Conservation (phyloP, 352 stramenopile species). For the Plasmopara muralis region DNA sequence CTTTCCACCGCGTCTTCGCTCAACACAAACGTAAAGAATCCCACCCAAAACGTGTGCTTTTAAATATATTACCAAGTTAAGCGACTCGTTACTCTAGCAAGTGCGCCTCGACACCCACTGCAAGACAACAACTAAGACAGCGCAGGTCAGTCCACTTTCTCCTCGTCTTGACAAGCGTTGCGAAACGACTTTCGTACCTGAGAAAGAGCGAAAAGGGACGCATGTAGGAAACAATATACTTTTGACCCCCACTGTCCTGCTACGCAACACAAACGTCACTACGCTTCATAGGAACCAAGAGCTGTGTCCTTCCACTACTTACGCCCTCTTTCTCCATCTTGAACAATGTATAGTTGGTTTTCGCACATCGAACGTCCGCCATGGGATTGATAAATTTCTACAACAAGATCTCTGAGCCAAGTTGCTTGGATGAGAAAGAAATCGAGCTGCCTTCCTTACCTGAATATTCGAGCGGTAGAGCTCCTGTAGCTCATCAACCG, state of each 20-base stretch:
- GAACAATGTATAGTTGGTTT: constrained; percentile 61
- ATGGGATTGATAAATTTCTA: constrained; percentile 84
- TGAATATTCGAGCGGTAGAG: constrained; percentile 43
- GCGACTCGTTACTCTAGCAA: constrained; percentile 33
- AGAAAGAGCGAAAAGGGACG: constrained; percentile 72
- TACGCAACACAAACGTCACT: not conserved
- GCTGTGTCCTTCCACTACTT: not conserved
- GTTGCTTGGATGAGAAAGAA: not conserved
- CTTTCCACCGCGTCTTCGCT: constrained; percentile 21
- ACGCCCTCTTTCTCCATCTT: constrained; percentile 82
- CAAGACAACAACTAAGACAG: constrained; percentile 54
- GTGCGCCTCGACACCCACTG: constrained; percentile 57
- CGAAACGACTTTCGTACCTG: constrained; percentile 28
- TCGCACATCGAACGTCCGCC: constrained; percentile 54
- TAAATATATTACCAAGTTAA: too few relatives aligned
- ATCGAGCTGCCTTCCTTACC: constrained; percentile 10
- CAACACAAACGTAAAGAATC: too few relatives aligned
- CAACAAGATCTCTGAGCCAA: not conserved
- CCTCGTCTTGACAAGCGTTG: not conserved
- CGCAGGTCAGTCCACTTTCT: constrained; percentile 1
- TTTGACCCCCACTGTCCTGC: constrained; percentile 57
- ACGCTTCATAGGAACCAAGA: not conserved
- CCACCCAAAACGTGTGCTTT: too few relatives aligned
- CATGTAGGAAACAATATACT: constrained; percentile 76
- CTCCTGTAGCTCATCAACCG: constrained; percentile 23